Evolutionary conservation across 495 filamentous ascomycete genomes (phyloP).

Genomic region (Recurvomyces mirabilis): DNA sequence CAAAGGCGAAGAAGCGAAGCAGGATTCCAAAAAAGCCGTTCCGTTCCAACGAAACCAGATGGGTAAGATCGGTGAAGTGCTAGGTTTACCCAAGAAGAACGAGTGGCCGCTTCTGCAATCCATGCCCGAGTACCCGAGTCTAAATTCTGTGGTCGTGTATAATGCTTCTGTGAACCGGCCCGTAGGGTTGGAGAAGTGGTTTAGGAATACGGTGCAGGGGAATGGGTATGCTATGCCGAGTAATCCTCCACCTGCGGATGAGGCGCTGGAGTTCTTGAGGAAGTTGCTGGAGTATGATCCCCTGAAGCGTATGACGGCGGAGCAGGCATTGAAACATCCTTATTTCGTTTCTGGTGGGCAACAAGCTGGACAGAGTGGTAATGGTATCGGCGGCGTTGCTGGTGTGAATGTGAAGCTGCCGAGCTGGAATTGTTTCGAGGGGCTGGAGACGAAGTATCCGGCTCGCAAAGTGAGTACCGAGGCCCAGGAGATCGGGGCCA

Average conservation of each 20-base stretch:
- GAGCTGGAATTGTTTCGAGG: conserved; percentile 75
- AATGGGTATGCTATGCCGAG: conserved; percentile 43
- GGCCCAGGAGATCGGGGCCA: conserved; percentile 86
- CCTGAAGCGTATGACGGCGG: conserved; percentile 72
- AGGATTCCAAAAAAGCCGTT: conserved; percentile 93
- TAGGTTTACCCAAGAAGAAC: conserved; percentile 81
- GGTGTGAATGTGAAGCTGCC: too few species aligned
- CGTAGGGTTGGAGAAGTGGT: conserved; percentile 52
- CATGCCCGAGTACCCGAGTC: conserved; percentile 72
- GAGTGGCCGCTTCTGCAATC: conserved; percentile 70
- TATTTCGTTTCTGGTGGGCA: too few species aligned
- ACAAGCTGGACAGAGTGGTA: conserved; percentile 42
- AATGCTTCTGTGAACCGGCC: conserved; percentile 34
- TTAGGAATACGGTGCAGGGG: conserved; percentile 47
- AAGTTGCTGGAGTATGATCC: conserved; percentile 88
- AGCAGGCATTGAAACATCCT: conserved; percentile 71
- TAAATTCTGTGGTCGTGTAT: conserved; percentile 48
- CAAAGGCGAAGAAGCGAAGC: conserved; percentile 97
- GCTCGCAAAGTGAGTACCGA: conserved; percentile 82
- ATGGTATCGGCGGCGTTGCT: too few species aligned
- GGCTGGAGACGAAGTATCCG: conserved; percentile 76
- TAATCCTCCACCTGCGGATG: conserved; percentile 48
- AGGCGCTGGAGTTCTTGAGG: conserved; percentile 71
- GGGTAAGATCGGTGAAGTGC: conserved; percentile 94
- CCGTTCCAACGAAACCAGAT: conserved; percentile 98